Conservation (phyloP, 768 basidiomycete species). For the Suillus americanus region DNA sequence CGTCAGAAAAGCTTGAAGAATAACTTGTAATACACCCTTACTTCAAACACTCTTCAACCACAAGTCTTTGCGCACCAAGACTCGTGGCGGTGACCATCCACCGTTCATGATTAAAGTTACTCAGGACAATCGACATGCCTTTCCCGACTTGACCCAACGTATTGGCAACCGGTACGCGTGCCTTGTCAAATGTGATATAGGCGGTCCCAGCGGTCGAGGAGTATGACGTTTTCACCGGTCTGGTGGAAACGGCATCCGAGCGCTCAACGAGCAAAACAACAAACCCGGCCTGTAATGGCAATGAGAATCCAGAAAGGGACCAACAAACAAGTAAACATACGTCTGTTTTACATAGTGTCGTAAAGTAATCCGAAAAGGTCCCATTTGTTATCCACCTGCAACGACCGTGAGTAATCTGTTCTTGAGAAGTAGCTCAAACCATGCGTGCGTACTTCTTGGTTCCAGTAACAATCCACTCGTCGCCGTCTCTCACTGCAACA, state of each 20-base stretch:
- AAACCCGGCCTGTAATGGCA: conserved; percentile 53
- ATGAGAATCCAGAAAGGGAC: background rate
- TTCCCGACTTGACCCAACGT: conserved; percentile 85
- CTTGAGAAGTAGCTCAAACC: background rate
- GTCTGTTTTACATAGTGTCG: conserved; percentile 73
- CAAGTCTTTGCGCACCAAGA: conserved; percentile 71
- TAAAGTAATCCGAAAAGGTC: conserved; percentile 82
- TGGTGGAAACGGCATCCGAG: conserved; percentile 74
- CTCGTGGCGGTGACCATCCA: conserved; percentile 82
- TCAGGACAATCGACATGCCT: conserved; percentile 81
- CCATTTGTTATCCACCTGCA: conserved; percentile 89
- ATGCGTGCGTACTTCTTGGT: conserved; percentile 74
- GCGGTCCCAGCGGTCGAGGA: conserved; percentile 90
- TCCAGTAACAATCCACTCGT: conserved; percentile 86
- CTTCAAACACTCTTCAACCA: conserved; percentile 92
- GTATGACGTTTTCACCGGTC: conserved; percentile 90
- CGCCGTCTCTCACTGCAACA: conserved; percentile 81
- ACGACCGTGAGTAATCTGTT: background rate
- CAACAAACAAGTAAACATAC: conserved; percentile 31
- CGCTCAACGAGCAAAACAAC: conserved; percentile 77
- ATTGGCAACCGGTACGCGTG: conserved; percentile 81
- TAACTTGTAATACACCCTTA: conserved; percentile 27
- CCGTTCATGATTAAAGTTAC: conserved; percentile 88
- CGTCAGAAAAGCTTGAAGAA: conserved; percentile 9
- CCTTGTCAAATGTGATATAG: conserved; percentile 78